Evolutionary conservation across 2,329 filamentous ascomycete species (phyloP).

Genomic region (Aspergillus sp.): DNA sequence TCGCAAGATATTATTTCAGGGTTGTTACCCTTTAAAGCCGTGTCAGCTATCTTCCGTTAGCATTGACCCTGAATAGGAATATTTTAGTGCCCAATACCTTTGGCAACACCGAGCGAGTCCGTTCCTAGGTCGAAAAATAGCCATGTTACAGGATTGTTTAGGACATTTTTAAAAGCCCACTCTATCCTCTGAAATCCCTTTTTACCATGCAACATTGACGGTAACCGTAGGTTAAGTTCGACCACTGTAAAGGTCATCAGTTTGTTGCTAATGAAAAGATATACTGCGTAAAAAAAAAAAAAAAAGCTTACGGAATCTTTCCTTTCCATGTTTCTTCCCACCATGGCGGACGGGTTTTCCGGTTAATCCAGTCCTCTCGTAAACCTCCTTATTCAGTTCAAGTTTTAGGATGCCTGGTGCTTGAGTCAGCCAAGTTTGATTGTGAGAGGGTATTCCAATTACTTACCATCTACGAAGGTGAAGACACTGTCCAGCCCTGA

Average conservation of each 20-base stretch:
- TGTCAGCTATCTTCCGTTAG: conserved; percentile 24
- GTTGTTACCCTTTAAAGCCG: conserved; percentile 37
- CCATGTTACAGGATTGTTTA: conserved; percentile 70
- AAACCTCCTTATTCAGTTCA: conserved; percentile 76
- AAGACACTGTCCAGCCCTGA: conserved; percentile 71
- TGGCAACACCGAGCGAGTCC: conserved; percentile 25
- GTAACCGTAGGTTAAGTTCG: conserved; percentile 69
- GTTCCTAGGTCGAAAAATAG: conserved; percentile 66
- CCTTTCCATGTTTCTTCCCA: conserved; percentile 64
- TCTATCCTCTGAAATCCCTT: conserved; percentile 76
- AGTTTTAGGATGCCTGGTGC: conserved; percentile 66
- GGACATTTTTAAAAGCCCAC: conserved; percentile 76
- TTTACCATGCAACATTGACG: conserved; percentile 79
- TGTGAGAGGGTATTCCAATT: not conserved
- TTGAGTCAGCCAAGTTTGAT: conserved; percentile 4
- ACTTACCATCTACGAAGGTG: conserved; percentile 66
- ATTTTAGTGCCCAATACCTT: conserved; percentile 41
- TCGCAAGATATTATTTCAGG: conserved; percentile 36
- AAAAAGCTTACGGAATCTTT: conserved; percentile 66
- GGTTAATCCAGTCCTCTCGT: conserved; percentile 77
- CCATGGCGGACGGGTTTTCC: conserved; percentile 64
- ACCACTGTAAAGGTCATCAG: conserved; percentile 57
- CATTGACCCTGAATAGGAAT: not conserved
- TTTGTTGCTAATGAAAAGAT: not conserved
- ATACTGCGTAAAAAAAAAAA: not conserved